phyloP scores from a whole-genome alignment of 2,329 filamentous ascomycete species.

The Raffaelea albimanens region DNA sequence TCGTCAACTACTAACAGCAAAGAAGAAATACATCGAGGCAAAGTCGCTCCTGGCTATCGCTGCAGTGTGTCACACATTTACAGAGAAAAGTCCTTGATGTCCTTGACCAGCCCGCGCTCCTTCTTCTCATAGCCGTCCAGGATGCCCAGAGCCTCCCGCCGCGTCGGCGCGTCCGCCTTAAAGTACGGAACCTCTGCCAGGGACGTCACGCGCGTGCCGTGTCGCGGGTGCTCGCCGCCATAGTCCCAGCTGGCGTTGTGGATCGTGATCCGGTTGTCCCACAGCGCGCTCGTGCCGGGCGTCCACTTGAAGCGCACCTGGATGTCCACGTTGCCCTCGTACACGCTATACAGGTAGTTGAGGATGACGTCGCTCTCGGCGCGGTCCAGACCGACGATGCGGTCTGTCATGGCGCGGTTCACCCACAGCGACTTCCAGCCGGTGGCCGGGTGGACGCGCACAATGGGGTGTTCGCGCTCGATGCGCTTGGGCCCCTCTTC shows the following conservation, averaged over 20 bases:
- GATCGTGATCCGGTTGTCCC: slow-evolving; percentile 68
- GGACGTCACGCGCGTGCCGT: slow-evolving; percentile 63
- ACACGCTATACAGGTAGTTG: slow-evolving; percentile 58
- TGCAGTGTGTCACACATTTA: neutral
- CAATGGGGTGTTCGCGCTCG: slow-evolving; percentile 59
- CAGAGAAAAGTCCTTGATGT: slow-evolving; percentile 12
- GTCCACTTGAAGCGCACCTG: slow-evolving; percentile 66
- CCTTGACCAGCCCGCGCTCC: slow-evolving; percentile 8
- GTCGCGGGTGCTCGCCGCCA: slow-evolving; percentile 54
- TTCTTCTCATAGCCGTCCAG: slow-evolving; percentile 42
- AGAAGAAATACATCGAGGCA: no score
- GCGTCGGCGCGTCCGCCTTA: slow-evolving; percentile 52
- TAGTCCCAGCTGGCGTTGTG: slow-evolving; percentile 71
- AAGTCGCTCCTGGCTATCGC: no score
- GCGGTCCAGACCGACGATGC: slow-evolving; percentile 60
- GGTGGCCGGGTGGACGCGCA: slow-evolving; percentile 62
- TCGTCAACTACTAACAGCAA: no score
- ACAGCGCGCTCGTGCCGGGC: slow-evolving; percentile 54
- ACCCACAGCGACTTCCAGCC: slow-evolving; percentile 66
- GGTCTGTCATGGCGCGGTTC: slow-evolving; percentile 58
- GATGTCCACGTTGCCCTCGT: slow-evolving; percentile 61
- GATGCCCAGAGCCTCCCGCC: slow-evolving; percentile 57
- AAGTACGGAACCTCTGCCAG: slow-evolving; percentile 65
- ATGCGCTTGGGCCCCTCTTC: slow-evolving; percentile 53
- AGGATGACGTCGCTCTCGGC: slow-evolving; percentile 61